Evolutionary conservation across 371 early-diverging fungal genomes (phyloP).

Genomic region (Saksenaea oblongispora): DNA sequence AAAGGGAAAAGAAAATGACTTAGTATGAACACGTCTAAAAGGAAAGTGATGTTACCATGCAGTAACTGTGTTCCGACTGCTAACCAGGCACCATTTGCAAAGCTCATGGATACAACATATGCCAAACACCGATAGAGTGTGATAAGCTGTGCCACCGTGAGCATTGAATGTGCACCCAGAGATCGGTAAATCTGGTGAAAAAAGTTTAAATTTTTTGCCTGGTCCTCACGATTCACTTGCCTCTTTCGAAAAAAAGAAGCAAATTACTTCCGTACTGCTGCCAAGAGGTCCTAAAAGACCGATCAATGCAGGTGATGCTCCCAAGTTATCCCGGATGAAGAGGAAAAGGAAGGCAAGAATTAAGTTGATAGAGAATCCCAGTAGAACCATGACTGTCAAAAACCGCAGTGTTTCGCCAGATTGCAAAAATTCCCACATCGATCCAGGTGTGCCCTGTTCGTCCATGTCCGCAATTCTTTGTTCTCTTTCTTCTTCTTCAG

Average conservation of each 20-base stretch:
- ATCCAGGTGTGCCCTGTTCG: not conserved
- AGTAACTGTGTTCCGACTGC: slow-evolving; percentile 26
- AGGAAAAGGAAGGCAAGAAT: slow-evolving; percentile 34
- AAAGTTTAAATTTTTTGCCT: not conserved
- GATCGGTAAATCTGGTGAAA: slow-evolving; percentile 18
- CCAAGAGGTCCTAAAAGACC: slow-evolving; percentile 38
- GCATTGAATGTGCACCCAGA: slow-evolving; percentile 28
- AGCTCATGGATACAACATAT: slow-evolving; percentile 19
- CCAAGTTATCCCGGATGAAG: slow-evolving; percentile 33
- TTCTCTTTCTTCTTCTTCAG: not conserved
- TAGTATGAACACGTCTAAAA: too few species aligned
- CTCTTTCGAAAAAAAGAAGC: slow-evolving; percentile 38
- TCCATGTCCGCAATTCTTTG: not conserved
- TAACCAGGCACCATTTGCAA: slow-evolving; percentile 23
- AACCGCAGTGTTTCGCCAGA: slow-evolving; percentile 23
- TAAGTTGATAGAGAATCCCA: slow-evolving; percentile 27
- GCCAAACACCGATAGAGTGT: slow-evolving; percentile 25
- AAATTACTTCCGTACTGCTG: slow-evolving; percentile 33
- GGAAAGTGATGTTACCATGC: slow-evolving; percentile 25
- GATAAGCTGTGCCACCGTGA: slow-evolving; percentile 25
- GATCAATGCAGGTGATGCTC: slow-evolving; percentile 26
- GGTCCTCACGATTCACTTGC: slow-evolving; percentile 6
- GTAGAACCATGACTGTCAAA: slow-evolving; percentile 22
- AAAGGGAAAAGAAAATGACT: not conserved
- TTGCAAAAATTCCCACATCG: slow-evolving; percentile 31